Percentiles rank a stretch among this genome's conserved stretches.
These are phyloP conservation scores for Diospyros lotus DNA, from an alignment of 148 eudicot genomes.

Conservation along the genomic window DNA sequence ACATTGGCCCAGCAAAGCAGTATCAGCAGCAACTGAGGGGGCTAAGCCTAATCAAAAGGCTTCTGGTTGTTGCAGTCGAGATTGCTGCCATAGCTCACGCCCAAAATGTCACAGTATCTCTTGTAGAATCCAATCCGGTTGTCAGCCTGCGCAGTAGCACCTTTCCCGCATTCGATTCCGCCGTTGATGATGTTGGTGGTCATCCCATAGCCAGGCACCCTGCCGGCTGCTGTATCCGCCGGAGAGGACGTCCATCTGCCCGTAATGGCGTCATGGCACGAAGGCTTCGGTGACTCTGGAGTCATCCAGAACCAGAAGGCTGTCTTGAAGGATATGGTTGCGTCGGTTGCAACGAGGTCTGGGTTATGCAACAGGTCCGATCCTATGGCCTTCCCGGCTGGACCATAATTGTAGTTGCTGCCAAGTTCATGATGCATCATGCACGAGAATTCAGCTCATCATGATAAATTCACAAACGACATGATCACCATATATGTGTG, in stretches of 20 bases:
- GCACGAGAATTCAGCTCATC: too few species aligned
- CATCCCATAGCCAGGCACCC: conserved; percentile 30
- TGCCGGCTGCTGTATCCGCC: conserved; percentile 12
- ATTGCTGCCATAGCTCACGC: conserved; percentile 25
- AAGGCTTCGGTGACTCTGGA: conserved; percentile 34
- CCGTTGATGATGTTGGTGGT: conserved; percentile 37
- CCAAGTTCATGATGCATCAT: background rate
- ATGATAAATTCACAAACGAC: too few species aligned
- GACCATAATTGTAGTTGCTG: conserved; percentile 45
- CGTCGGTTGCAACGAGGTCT: conserved; percentile 17
- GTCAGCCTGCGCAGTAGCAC: conserved; percentile 12
- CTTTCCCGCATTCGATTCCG: conserved; percentile 30
- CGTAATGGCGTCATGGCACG: conserved; percentile 30
- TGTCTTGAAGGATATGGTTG: conserved; percentile 18
- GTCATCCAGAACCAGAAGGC: conserved; percentile 47
- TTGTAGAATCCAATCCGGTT: conserved; percentile 33
- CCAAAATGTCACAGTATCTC: conserved; percentile 24
- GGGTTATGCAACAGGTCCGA: conserved; percentile 19
- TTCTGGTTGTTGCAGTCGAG: conserved; percentile 29
- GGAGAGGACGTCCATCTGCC: conserved; percentile 27
- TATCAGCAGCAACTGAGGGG: too few species aligned
- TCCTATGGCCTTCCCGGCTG: conserved; percentile 19
- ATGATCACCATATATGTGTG: too few species aligned
- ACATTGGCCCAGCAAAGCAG: too few species aligned
- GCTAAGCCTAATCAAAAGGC: conserved; percentile 12